Conservation (phyloP, 169 alveolate genomes). For the Babesia bovis region DNA sequence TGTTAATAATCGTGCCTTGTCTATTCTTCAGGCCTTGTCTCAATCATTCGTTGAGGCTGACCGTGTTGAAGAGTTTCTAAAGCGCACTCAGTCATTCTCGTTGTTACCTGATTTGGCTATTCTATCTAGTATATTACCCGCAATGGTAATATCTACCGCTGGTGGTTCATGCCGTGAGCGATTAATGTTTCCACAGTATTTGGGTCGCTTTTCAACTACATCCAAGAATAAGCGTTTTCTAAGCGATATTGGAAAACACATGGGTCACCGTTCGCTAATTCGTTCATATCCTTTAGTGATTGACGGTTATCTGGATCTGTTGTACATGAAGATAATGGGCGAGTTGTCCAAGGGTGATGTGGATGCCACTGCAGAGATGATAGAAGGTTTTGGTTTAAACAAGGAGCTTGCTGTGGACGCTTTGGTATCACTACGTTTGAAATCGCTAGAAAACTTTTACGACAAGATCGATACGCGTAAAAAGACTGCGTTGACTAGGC, state of each 20-base stretch:
- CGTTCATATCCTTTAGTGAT: conserved; percentile 36
- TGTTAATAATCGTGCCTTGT: conserved; percentile 55
- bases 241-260: conserved; percentile 53
- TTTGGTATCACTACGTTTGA: conserved; percentile 62
- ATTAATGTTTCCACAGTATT: conserved; percentile 91
- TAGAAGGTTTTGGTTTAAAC: conserved; percentile 66
- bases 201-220: conserved; percentile 89
- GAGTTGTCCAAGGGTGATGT: conserved; percentile 51
- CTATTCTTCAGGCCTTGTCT: conserved; percentile 60
- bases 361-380: conserved; percentile 56
- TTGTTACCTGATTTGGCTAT: conserved; percentile 55
- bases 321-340: conserved; percentile 59
- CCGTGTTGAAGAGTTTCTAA: conserved; percentile 51
- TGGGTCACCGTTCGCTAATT: conserved; percentile 28
- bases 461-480: conserved; percentile 65
- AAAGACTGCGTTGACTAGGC: conserved; percentile 69
- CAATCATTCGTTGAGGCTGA: conserved; percentile 62
- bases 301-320: conserved; percentile 58
- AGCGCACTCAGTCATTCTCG: conserved; percentile 42
- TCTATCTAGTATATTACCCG: conserved; percentile 42
- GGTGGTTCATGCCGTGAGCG: conserved; percentile 72
- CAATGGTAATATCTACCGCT: conserved; percentile 22
- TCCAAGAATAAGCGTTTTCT: conserved; percentile 78
- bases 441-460: conserved; percentile 73
- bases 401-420: conserved; percentile 72